Conservation (phyloP, 2,329 filamentous ascomycete species). For the Fusarium sp. region DNA sequence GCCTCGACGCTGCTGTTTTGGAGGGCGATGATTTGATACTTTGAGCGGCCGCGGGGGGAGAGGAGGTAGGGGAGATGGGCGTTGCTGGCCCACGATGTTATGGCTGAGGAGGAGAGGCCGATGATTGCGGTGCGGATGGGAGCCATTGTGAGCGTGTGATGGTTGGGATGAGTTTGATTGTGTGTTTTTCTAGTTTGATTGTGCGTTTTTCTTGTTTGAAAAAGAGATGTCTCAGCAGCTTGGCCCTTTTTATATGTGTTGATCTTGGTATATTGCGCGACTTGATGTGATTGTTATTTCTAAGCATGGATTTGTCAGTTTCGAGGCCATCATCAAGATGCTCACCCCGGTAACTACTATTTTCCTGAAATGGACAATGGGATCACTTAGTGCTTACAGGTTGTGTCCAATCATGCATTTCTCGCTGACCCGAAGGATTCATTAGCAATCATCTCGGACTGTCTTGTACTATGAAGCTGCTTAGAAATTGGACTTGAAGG, state of each 20-base stretch:
- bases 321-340: not conserved
- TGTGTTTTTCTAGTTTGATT: not conserved
- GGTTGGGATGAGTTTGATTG: too few relatives aligned
- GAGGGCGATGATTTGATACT: conserved; percentile 61
- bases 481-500: too few relatives aligned
- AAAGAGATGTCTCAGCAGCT: too few relatives aligned
- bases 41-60: conserved; percentile 53
- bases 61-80: conserved; percentile 69
- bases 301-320: conserved; percentile 10
- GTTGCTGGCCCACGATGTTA: conserved; percentile 61
- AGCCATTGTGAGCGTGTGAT: conserved; percentile 46
- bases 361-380: not conserved
- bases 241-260: not conserved
- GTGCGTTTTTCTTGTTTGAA: not conserved
- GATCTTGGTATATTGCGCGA: not conserved
- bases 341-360: not conserved
- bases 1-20: conserved; percentile 59
- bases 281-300: conserved; percentile 10
- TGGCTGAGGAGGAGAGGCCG: conserved; percentile 63
- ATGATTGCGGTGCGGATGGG: conserved; percentile 66
- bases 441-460: too few relatives aligned
- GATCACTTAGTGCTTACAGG: not conserved
- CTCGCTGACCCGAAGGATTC: too few relatives aligned
- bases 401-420: not conserved
- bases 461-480: too few relatives aligned